phyloP scores from a whole-genome alignment of 257 asterid species.

The Rubia yunnanensis region DNA sequence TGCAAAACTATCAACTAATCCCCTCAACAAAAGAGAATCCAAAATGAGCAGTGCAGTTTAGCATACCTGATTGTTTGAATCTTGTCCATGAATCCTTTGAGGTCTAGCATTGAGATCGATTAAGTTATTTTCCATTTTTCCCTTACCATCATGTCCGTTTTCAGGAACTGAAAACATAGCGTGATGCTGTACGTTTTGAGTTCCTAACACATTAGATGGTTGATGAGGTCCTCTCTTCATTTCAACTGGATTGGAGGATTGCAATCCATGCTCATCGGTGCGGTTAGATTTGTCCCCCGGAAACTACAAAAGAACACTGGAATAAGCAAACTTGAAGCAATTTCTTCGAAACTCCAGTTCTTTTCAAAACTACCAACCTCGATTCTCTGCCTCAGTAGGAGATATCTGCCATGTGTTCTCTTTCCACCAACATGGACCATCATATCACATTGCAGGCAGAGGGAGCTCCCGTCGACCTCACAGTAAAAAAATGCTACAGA shows the following conservation, averaged over 20 bases:
- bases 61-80: constrained; percentile 50
- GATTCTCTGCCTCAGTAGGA: constrained; percentile 79
- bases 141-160: constrained; percentile 23
- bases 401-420: constrained; percentile 93
- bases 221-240: constrained; percentile 30
- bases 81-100: constrained; percentile 46
- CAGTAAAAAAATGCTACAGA: constrained; percentile 91
- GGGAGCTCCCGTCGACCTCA: constrained; percentile 92
- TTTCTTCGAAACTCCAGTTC: not conserved
- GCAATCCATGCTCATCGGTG: constrained; percentile 43
- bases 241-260: constrained; percentile 28
- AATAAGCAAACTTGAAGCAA: constrained; percentile 10
- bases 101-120: constrained; percentile 87
- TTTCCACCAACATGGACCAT: constrained; percentile 91
- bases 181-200: constrained; percentile 27
- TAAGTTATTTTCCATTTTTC: constrained; percentile 40
- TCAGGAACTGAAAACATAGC: constrained; percentile 26
- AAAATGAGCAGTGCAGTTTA: not conserved
- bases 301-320: constrained; percentile 45
- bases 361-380: constrained; percentile 58
- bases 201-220: constrained; percentile 22
- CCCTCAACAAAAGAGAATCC: not conserved
- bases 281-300: constrained; percentile 62
- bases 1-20: not conserved
- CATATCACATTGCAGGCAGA: constrained; percentile 92